Evolutionary conservation across 129 eudicot species (phyloP).

Genomic region (Rutidosis leptorrhynchoides): DNA sequence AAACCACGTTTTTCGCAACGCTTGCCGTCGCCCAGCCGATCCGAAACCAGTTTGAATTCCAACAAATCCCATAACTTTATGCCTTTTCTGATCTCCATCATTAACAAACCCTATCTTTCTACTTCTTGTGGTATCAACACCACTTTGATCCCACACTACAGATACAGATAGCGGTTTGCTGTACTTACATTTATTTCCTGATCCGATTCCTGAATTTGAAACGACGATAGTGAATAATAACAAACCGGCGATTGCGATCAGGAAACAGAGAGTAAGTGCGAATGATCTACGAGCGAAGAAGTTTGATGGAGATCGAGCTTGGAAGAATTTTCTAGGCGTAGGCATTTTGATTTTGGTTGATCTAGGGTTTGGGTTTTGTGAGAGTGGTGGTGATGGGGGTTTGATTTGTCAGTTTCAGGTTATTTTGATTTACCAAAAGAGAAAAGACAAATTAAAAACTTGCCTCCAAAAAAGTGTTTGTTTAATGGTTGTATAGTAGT

Average conservation of each 20-base stretch:
- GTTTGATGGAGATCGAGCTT: constrained; percentile 49
- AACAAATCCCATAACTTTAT: constrained; percentile 85
- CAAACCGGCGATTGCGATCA: constrained; percentile 47
- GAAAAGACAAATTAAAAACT: constrained; percentile 10
- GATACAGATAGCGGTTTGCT: constrained; percentile 63
- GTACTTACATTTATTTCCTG: constrained; percentile 33
- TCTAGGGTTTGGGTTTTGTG: constrained; percentile 20
- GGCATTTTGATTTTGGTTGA: constrained; percentile 29
- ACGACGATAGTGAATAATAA: constrained; percentile 30
- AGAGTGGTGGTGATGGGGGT: constrained; percentile 1
- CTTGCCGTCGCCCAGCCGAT: constrained; percentile 61
- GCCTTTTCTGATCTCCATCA: constrained; percentile 51
- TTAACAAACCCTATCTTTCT: not conserved
- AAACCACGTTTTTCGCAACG: constrained; percentile 84
- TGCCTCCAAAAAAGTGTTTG: constrained; percentile 2
- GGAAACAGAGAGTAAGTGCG: constrained; percentile 28
- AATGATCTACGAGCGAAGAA: constrained; percentile 42
- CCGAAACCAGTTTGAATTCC: constrained; percentile 91
- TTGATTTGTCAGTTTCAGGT: constrained; percentile 10
- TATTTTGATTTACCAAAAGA: constrained; percentile 24
- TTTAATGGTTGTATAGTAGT: constrained; percentile 11
- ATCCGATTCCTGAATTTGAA: constrained; percentile 30
- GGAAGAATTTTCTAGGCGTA: constrained; percentile 59
- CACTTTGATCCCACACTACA: constrained; percentile 63
- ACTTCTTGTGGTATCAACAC: not conserved